Evolutionary conservation across 495 filamentous ascomycete genomes (phyloP).

Genomic region (Cladorrhinum samala): DNA sequence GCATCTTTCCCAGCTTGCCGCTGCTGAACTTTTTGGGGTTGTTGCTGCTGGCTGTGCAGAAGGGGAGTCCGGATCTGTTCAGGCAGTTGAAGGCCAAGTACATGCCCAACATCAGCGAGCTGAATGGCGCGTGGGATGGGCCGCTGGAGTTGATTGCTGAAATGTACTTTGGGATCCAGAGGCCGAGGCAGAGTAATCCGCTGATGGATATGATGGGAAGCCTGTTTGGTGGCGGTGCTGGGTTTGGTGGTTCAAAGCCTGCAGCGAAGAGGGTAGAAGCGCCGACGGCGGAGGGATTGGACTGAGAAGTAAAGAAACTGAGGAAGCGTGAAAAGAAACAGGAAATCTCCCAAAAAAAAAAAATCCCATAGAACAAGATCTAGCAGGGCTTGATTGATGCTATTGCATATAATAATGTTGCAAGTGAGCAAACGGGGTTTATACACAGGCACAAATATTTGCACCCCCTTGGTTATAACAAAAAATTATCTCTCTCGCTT

Average conservation of each 20-base stretch:
- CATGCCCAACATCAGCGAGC: conserved; percentile 64
- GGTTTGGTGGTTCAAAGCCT: conserved; percentile 20
- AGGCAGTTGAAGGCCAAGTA: conserved; percentile 79
- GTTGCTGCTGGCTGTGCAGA: conserved; percentile 75
- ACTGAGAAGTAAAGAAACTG: conserved; percentile 26
- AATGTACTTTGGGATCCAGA: conserved; percentile 95
- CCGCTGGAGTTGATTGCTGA: conserved; percentile 81
- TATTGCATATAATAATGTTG: too few species aligned
- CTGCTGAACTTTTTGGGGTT: conserved; percentile 88
- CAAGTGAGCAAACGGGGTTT: too few species aligned
- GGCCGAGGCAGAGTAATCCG: conserved; percentile 80
- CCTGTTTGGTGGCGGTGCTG: conserved; percentile 68
- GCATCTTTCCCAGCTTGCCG: conserved; percentile 80
- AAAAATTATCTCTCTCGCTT: too few species aligned
- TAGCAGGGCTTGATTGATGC: neutral
- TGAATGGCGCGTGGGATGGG: conserved; percentile 68
- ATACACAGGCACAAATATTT: too few species aligned
- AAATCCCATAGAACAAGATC: neutral
- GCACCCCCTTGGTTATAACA: too few species aligned
- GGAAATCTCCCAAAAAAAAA: neutral
- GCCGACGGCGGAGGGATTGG: conserved; percentile 48
- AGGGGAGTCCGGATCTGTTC: conserved; percentile 73
- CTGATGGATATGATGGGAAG: conserved; percentile 96
- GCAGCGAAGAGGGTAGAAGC: conserved; percentile 40
- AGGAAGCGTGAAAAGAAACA: neutral